phyloP scores from a whole-genome alignment of 495 filamentous ascomycete species.

The Pyronema domesticum region DNA sequence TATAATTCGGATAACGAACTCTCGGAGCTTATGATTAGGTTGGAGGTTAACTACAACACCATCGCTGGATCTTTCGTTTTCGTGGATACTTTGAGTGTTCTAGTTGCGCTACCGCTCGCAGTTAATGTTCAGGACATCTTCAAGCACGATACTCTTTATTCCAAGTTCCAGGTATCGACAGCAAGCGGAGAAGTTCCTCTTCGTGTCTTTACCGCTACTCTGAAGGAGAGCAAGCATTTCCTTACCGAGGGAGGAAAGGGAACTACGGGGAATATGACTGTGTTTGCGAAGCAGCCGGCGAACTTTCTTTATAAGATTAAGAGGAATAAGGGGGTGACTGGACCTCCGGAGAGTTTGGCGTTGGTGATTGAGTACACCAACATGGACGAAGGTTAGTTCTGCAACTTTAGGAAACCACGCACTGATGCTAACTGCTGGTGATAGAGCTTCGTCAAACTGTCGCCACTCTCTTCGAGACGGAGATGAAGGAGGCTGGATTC shows the following conservation, averaged over 20 bases:
- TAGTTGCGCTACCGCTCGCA: conserved; percentile 59
- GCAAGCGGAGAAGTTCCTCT: conserved; percentile 51
- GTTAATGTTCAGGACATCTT: conserved; percentile 97
- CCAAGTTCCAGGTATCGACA: conserved; percentile 73
- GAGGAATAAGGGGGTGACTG: conserved; percentile 25
- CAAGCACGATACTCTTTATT: conserved; percentile 64
- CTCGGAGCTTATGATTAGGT: conserved; percentile 48
- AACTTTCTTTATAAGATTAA: conserved; percentile 68
- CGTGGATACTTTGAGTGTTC: conserved; percentile 42
- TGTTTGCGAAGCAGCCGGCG: conserved; percentile 68
- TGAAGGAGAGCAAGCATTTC: conserved; percentile 52
- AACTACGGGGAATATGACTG: conserved; percentile 35
- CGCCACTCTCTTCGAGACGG: conserved; percentile 25
- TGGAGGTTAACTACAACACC: conserved; percentile 66
- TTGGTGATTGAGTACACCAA: conserved; percentile 63
- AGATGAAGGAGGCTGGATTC: conserved; percentile 29
- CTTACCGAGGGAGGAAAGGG: conserved; percentile 40
- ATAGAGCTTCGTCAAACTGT: conserved; percentile 36
- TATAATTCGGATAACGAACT: conserved; percentile 72
- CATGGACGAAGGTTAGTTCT: conserved; percentile 39
- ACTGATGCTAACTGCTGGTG: background rate
- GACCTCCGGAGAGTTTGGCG: conserved; percentile 36
- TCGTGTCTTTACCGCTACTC: conserved; percentile 48
- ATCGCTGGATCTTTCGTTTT: conserved; percentile 54
- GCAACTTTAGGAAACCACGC: conserved; percentile 13